Percentiles rank a stretch among this genome's conserved stretches.
phyloP scores from a whole-genome alignment of 495 filamentous ascomycete species.

The Aspergillus sclerotioniger region DNA sequence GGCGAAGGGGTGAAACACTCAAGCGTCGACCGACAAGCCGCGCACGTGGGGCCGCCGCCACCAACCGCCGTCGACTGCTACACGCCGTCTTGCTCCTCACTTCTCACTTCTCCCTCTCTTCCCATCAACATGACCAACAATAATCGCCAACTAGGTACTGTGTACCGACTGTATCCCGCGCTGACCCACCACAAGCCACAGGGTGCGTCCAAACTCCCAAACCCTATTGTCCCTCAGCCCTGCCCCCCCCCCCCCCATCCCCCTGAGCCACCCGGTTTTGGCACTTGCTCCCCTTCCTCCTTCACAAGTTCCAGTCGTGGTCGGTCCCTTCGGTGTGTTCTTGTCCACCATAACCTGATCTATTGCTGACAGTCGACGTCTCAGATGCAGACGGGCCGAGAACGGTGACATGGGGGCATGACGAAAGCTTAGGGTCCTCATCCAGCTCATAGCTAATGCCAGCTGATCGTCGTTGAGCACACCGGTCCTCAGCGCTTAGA shows the following conservation, averaged over 20 bases:
- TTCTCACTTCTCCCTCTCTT: neutral
- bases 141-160: neutral
- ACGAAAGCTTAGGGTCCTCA: constrained; percentile 1
- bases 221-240: too few relatives aligned
- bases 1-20: neutral
- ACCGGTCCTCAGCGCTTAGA: neutral
- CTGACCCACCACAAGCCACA: too few relatives aligned
- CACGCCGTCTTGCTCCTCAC: neutral
- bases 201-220: too few relatives aligned
- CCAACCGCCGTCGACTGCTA: neutral
- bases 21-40: neutral
- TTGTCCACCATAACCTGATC: neutral
- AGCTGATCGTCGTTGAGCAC: neutral
- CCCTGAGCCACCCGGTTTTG: too few relatives aligned
- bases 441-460: neutral
- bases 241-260: too few relatives aligned
- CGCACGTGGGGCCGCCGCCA: neutral
- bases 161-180: too few relatives aligned
- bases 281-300: neutral
- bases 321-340: constrained; percentile 1
- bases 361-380: constrained; percentile 7
- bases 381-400: neutral
- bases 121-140: neutral
- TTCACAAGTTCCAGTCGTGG: neutral
- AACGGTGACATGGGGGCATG: neutral